These are phyloP conservation scores for Aspergillus niger DNA, from an alignment of 2,329 filamentous ascomycete genomes.

Conservation along the genomic window DNA sequence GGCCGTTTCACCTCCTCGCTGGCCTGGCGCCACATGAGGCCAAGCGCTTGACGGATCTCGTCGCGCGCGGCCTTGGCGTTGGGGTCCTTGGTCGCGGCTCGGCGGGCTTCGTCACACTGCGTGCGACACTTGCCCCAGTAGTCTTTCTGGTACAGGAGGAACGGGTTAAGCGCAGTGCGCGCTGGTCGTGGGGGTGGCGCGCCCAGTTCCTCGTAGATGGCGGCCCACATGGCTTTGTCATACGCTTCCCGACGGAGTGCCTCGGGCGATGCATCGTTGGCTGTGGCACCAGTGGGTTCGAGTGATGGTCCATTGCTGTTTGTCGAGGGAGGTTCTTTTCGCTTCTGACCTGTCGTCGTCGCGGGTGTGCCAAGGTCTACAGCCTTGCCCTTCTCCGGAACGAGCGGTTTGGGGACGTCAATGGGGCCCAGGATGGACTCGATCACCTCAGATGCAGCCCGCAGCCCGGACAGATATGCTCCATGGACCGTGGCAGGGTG, in stretches of 20 bases:
- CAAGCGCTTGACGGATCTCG: slow-evolving; percentile 81
- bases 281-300: slow-evolving; percentile 10
- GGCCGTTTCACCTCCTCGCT: slow-evolving; percentile 70
- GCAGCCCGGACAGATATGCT: slow-evolving; percentile 88
- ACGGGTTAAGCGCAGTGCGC: slow-evolving; percentile 79
- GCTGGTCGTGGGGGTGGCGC: slow-evolving; percentile 70
- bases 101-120: slow-evolving; percentile 70
- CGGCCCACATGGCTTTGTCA: slow-evolving; percentile 59
- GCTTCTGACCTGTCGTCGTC: slow-evolving; percentile 25
- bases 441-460: slow-evolving; percentile 83
- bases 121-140: slow-evolving; percentile 64
- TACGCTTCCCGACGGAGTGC: slow-evolving; percentile 51
- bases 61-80: slow-evolving; percentile 67
- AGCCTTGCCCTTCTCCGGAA: slow-evolving; percentile 61
- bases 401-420: slow-evolving; percentile 71
- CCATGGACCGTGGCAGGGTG: slow-evolving; percentile 97
- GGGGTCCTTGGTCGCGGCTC: slow-evolving; percentile 64
- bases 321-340: slow-evolving; percentile 23
- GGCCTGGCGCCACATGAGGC: slow-evolving; percentile 87
- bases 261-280: slow-evolving; percentile 22
- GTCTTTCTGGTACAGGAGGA: slow-evolving; percentile 84
- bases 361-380: slow-evolving; percentile 22
- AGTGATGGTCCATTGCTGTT: background rate
- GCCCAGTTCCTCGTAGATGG: slow-evolving; percentile 67
- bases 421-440: slow-evolving; percentile 81